Evolutionary conservation across 2,329 filamentous ascomycete species (phyloP).

Genomic region (Microcera coccophila): DNA sequence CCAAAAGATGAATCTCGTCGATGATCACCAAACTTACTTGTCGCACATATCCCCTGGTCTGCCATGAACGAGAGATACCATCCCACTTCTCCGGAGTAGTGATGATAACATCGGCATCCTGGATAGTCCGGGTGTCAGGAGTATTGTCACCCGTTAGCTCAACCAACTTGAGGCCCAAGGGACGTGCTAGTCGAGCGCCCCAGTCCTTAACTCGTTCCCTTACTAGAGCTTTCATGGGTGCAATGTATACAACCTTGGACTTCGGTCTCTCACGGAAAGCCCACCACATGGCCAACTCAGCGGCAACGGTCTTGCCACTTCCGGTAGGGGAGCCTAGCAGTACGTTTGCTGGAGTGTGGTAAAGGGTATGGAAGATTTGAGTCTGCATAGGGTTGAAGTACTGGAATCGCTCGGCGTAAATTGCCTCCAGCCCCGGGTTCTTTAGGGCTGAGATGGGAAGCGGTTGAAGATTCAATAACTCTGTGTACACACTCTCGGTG

Average conservation of each 20-base stretch:
- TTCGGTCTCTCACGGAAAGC: constrained; percentile 91
- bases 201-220: constrained; percentile 95
- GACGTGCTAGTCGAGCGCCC: constrained; percentile 73
- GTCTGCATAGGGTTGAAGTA: constrained; percentile 99
- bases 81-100: constrained; percentile 99
- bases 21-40: constrained; percentile 96
- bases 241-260: constrained; percentile 97
- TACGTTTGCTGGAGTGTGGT: constrained; percentile 88
- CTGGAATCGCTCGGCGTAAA: constrained; percentile 85
- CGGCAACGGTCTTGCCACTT: constrained; percentile 95
- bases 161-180: constrained; percentile 84
- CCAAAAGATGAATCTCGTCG: constrained; percentile 96
- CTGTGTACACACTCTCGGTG: constrained; percentile 95
- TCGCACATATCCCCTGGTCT: constrained; percentile 92
- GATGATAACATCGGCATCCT: constrained; percentile 95
- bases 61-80: constrained; percentile 97
- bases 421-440: constrained; percentile 79
- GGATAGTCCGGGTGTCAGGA: constrained; percentile 90
- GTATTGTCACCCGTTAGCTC: constrained; percentile 97
- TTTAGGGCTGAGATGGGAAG: constrained; percentile 82
- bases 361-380: constrained; percentile 94
- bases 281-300: constrained; percentile 99
- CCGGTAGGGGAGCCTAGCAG: constrained; percentile 93
- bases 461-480: constrained; percentile 86
- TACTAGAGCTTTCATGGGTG: constrained; percentile 97